Percentiles rank a stretch among this genome's conserved stretches.
Evolutionary conservation across 768 basidiomycete genomes (phyloP).

Genomic region (Amanita pseudoporphyria): DNA sequence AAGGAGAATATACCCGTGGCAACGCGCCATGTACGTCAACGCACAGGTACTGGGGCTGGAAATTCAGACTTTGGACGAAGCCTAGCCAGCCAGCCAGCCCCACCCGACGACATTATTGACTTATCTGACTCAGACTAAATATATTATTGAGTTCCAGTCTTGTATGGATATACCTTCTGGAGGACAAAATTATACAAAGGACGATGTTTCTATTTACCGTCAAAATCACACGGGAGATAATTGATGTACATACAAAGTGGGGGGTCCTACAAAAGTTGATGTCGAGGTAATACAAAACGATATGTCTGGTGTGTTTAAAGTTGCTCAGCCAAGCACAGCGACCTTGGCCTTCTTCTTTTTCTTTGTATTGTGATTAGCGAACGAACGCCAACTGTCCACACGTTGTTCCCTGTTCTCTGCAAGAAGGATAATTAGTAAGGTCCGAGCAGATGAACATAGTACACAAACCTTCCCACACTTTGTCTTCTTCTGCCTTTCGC

Average conservation of each 20-base stretch:
- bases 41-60: constrained; percentile 1
- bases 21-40: constrained; percentile 6
- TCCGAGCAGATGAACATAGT: neutral
- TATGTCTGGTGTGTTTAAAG: neutral
- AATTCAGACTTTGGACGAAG: neutral
- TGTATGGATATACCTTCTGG: neutral
- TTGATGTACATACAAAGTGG: constrained; percentile 11
- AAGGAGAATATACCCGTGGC: constrained; percentile 8
- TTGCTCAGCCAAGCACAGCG: constrained; percentile 50
- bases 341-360: constrained; percentile 81
- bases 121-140: constrained; percentile 40
- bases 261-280: neutral
- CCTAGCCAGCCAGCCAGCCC: neutral
- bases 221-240: constrained; percentile 5
- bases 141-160: neutral
- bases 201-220: constrained; percentile 5
- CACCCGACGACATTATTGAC: constrained; percentile 43
- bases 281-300: constrained; percentile 9
- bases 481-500: constrained; percentile 84
- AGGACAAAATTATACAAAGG: constrained; percentile 5
- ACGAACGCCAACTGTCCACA: constrained; percentile 78
- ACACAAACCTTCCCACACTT: constrained; percentile 74
- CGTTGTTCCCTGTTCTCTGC: constrained; percentile 69
- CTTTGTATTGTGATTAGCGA: constrained; percentile 50
- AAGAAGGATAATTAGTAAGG: neutral